These are phyloP conservation scores for Paracoccidioides lutzii DNA, from an alignment of 2,329 filamentous ascomycete species.

Conservation along the genomic window DNA sequence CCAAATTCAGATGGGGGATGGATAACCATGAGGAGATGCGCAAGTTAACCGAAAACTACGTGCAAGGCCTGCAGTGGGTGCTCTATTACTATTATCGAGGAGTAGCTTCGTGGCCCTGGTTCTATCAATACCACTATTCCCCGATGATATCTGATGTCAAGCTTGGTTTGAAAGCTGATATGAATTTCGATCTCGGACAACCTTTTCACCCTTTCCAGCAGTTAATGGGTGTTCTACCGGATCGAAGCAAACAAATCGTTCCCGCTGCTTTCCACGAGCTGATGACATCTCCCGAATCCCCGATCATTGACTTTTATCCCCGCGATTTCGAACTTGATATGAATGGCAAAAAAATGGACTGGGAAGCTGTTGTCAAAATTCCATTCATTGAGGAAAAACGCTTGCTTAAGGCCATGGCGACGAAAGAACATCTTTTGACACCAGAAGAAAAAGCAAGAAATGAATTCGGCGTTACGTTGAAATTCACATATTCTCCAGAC, in stretches of 20 bases:
- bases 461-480: conserved; percentile 79
- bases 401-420: conserved; percentile 70
- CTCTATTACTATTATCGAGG: conserved; percentile 96
- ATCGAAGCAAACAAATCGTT: conserved; percentile 94
- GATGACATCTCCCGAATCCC: conserved; percentile 81
- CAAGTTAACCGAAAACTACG: conserved; percentile 85
- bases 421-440: conserved; percentile 65
- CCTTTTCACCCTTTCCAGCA: conserved; percentile 93
- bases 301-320: conserved; percentile 96
- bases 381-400: conserved; percentile 93
- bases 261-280: conserved; percentile 74
- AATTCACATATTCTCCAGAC: conserved; percentile 74
- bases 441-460: conserved; percentile 72
- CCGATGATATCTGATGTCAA: conserved; percentile 94
- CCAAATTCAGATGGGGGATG: conserved; percentile 81
- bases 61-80: conserved; percentile 96
- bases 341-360: conserved; percentile 99
- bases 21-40: conserved; percentile 69
- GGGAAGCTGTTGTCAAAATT: conserved; percentile 98
- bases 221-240: conserved; percentile 93
- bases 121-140: conserved; percentile 90
- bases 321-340: conserved; percentile 95
- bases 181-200: conserved; percentile 87
- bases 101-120: conserved; percentile 98
- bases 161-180: conserved; percentile 71